Base-by-base conservation (phyloP, 31 red algal genomes). In the Pterothamnion heteromorphum region DNA sequence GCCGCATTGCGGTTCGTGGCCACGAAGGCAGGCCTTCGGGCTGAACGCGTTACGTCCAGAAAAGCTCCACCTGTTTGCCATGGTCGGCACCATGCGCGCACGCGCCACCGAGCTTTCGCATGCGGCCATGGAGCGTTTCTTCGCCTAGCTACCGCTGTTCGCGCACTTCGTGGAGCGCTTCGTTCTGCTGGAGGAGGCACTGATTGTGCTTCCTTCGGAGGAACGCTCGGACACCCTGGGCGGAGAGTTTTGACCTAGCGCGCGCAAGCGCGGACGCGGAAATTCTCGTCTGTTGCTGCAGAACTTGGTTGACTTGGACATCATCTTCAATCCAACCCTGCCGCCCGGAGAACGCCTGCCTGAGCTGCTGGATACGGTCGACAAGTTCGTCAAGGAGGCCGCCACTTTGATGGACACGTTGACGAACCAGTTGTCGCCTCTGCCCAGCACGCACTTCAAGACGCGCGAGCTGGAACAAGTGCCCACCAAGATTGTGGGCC, bases 131-230 rank as follows among this genome's bases (percentile, higher is more conserved):
- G 91, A 95, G 26, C 85, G 94, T 0, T 95, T 95, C 82, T 95
- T 95, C 35, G 83, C 89, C 9, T 95, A 91, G 94, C 90, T 95
- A 80, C 94, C 94, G 32, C 26, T 95, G 28, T 95, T 95, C 57
- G 87, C 58, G 0, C 22, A 89, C 26, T 95, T 90, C 58, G 27
- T 95, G 0, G 94, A 95, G 87, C 51, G 94, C 41, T 92, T 85
- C 58, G 87, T 95, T 74, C 37, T 89, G 31, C 87, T 95, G 9
- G 94, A 95, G 37, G 94, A 95, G 64, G 90, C 92, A 51, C 82
- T 95, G 72, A 93, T 95, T 84, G 20, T 95, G 36, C 64, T 51
- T 31, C 93, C 85, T 85, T 76, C 90, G 27, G 91, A 92, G 74
- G 18, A 36, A 30, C 86, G 33, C 22, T 57, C 43, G 21, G 94